phyloP scores from a whole-genome alignment of 2,329 filamentous ascomycete species.

The Pestalotiopsis sp. region DNA sequence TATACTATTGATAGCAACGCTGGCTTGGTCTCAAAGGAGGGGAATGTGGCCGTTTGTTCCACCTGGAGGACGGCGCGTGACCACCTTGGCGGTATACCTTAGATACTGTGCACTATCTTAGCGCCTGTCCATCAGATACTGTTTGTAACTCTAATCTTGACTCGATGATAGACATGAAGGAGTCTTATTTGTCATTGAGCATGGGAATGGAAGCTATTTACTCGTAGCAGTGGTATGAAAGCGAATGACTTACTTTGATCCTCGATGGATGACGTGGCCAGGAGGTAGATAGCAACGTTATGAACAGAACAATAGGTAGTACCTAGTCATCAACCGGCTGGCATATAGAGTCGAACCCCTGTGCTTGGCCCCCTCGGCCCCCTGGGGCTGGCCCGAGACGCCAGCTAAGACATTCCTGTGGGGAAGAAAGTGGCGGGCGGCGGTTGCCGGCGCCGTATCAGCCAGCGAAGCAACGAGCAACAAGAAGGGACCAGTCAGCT shows the following conservation, averaged over 20 bases:
- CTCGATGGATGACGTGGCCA: too few relatives aligned
- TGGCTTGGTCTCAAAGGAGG: not conserved
- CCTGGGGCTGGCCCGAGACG: not conserved
- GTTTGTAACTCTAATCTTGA: not conserved
- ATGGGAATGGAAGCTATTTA: too few relatives aligned
- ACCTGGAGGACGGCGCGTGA: not conserved
- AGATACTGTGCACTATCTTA: not conserved
- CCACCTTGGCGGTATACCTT: not conserved
- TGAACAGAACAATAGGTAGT: too few relatives aligned
- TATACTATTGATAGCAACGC: not conserved
- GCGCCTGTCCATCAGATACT: not conserved
- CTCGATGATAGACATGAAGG: not conserved
- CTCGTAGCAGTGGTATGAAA: too few relatives aligned
- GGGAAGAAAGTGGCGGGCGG: constrained; percentile 4
- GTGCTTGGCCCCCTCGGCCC: not conserved
- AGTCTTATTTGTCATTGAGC: not conserved
- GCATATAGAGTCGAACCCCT: too few relatives aligned
- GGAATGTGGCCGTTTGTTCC: not conserved
- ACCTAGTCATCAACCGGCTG: too few relatives aligned
- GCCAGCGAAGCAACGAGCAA: not conserved
- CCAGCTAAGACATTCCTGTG: not conserved
- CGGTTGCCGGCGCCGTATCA: not conserved
- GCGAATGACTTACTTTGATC: too few relatives aligned
- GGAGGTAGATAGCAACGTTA: too few relatives aligned
- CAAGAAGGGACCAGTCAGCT: not conserved